Evolutionary conservation across 1,284 basidiomycete genomes (phyloP), one percentile per base, ranked within the genome.

Genomic region (Flammula alnicola): DNA sequence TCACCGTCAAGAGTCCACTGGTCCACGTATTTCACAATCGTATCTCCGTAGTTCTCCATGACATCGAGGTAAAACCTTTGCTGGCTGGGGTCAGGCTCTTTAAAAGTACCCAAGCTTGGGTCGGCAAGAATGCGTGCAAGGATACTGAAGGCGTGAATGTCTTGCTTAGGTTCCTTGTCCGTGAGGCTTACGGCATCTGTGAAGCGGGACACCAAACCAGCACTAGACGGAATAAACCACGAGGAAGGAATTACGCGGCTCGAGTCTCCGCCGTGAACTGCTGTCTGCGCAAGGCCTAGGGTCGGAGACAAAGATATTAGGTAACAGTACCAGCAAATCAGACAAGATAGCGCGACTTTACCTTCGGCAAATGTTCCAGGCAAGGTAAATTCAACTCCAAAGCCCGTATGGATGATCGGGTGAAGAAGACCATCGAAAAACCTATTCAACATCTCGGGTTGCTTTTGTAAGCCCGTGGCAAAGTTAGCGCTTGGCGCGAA

Each of bases 351-450:
- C n/a, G n/a, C n/a, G n/a, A n/a, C n/a, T n/a, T 31, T 45, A 81
- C 83, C 83, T 74, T 85, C 82, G 1, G 77, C 76, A 10, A 81
- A 63, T 53, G 83, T 71, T 4, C 83, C 83, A 5, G 70, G 72
- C 11, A 84, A 51, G 3, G 74, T 75, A 50, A 86, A 84, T 56
- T 87, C 84, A 8, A 74, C 60, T 0, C 80, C 84, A 58, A 80
- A 78, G 8, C 81, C 84, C 3, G 70, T 51, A 50, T 84, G 79
- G 39, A 87, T 86, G 39, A 85, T 63, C 0, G 83, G 82, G 49
- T 86, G 84, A 0, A 85, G 49, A 30, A 86, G 66, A 8, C 78
- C 78, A 7, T 76, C 75, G 32, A 83, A 50, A 48, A 81, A 69
- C 7, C 84, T 73, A 53, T 72, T 77, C 1, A 85, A 60, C 82